Base-by-base conservation (phyloP, 352 stramenopile genomes). In the Pythium folliculosum region DNA sequence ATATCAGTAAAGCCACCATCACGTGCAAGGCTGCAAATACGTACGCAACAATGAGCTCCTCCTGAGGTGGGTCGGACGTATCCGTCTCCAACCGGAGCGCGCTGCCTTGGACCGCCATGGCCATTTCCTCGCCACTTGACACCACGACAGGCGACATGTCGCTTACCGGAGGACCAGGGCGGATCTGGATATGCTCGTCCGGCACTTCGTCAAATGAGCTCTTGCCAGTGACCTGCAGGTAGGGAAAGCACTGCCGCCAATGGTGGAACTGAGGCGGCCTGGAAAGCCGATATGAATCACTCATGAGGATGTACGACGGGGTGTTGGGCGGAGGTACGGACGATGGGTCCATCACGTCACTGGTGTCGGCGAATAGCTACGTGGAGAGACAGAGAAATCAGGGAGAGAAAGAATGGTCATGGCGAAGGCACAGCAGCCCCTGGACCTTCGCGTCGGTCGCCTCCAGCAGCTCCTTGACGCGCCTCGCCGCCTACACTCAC, bases 181-280 rank as follows among this genome's bases (percentile, higher is more conserved):
- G 63, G 17, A 69, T 58, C 27, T 78, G 77, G 60, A 87, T 72
- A 52, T 88, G 73, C 47, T 87, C 81, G 19, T 76, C 71, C 6
- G 64, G 75, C 19, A 75, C 70, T 17, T 69, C 44, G 17, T 55
- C 32, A 10, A 82, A 40, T 22, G 77, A 37, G 12, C 54, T 69
- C 12, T 43, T 69, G 8, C 81, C 78, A 6, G 54, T 61, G 17
- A 84, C 52, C 7, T 76, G 69, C 30, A 88, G 45, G 25, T 86
- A 88, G 37, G 71, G 58, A 65, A 89, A 89, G 44, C 68, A 70
- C 52, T 75, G 57, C 21, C 76, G 81, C 78, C 81, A 89, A 48
- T 76, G 49, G 19, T 67, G 30, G 47, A 89, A 86, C 22, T 78
- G 48, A 6, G 78, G 77, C 6, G 81, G 78, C 23, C 74, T 76